These are phyloP conservation scores for Daldinia grandis DNA, from an alignment of 495 filamentous ascomycete genomes.

Conservation along the genomic window DNA sequence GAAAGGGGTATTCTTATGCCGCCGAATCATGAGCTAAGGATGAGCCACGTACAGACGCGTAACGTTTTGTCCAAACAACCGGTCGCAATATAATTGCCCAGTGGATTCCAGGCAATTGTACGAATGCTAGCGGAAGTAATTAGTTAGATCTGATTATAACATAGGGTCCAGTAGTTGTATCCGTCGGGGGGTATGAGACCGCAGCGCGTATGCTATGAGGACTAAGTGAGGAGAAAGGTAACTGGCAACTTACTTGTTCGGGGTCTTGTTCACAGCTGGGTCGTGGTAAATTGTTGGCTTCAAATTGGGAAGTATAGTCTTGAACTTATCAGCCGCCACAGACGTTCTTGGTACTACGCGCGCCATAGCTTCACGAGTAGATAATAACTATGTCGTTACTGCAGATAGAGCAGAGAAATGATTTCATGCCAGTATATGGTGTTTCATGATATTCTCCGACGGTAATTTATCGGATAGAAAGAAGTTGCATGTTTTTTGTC, in stretches of 20 bases:
- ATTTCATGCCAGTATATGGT: background rate
- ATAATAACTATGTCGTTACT: background rate
- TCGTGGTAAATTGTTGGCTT: slow-evolving; percentile 47
- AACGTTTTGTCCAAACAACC: slow-evolving; percentile 83
- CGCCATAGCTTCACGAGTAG: slow-evolving; percentile 25
- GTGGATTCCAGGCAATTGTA: slow-evolving; percentile 88
- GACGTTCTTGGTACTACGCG: slow-evolving; percentile 41
- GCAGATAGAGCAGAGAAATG: background rate
- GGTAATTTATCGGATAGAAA: background rate
- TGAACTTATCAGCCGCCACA: slow-evolving; percentile 45
- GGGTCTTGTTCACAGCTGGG: slow-evolving; percentile 35
- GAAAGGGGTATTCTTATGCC: background rate
- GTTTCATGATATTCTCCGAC: background rate
- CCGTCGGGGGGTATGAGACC: background rate
- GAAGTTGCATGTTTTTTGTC: background rate
- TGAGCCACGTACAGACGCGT: slow-evolving; percentile 66
- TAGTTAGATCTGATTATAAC: background rate
- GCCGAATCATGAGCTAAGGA: background rate
- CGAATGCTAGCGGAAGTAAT: slow-evolving; percentile 54
- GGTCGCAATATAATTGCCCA: slow-evolving; percentile 86
- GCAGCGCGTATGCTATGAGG: background rate
- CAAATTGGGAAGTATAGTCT: slow-evolving; percentile 41
- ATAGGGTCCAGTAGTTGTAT: background rate
- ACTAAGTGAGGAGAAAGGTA: background rate
- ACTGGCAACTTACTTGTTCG: slow-evolving; percentile 38